Evolutionary conservation across 176 grass and related monocot species (phyloP), one percentile per base, ranked within the genome.

Genomic region (Cenchrus americanus): DNA sequence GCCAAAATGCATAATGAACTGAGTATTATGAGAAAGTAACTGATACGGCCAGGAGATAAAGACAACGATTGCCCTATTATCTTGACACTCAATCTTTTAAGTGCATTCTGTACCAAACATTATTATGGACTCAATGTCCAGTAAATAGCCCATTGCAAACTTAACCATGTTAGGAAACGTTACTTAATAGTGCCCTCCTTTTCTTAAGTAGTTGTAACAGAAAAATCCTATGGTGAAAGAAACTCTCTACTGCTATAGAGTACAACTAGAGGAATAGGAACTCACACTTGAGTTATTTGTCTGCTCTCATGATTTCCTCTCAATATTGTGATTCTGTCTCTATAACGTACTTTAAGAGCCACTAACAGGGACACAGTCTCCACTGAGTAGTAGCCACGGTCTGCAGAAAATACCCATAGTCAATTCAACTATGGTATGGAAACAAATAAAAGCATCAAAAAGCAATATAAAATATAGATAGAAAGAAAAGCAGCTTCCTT

Each of bases 201-300:
- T 62, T 55, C 75, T 68, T 58, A 13, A 49, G 18, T 83, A 66
- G 60, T 34, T 69, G 14, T 18, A 32, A 76, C 62, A 19, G 74
- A 52, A 79, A 62, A 69, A 37, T 51, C 57, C 14, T 55, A 69
- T 80, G 7, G 52, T 84, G 66, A 87, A 73, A 73, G 49, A 11
- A 67, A 73, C 40, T 73, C 27, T 11, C 5, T 27, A 87, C 50
- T 62, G 51, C 2, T 62, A 17, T 73, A 79, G 14, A n/a, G n/a
- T n/a, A n/a, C n/a, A n/a, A n/a, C n/a, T n/a, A n/a, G n/a, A 83
- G 47, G 51, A 73, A 86, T 57, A 80, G 49, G 63, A 83, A 82
- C 91, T 90, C 84, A 93, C 88, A 96, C 86, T 96, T 96, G 94
- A 62, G 88, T 93, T 73, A 93, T 96, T 87, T 93, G 86, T 84